These are phyloP conservation scores for Penicillium angulare DNA, from an alignment of 495 filamentous ascomycete genomes.

Conservation along the genomic window DNA sequence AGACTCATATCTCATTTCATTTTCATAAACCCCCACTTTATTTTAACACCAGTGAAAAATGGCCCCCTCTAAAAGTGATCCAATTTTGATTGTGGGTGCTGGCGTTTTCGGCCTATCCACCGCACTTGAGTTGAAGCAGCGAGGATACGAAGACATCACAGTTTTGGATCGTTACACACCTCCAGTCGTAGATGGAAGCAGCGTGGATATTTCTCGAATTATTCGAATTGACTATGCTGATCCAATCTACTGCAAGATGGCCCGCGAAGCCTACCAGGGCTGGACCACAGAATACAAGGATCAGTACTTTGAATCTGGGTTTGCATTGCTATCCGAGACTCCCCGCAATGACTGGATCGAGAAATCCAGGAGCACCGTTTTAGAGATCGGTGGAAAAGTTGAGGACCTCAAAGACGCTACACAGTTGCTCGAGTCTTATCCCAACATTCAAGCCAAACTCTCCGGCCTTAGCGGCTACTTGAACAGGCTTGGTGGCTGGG, in stretches of 20 bases:
- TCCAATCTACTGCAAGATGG: conserved; percentile 61
- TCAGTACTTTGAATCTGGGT: conserved; percentile 28
- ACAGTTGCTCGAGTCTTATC: conserved; percentile 19
- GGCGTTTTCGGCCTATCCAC: conserved; percentile 33
- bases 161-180: conserved; percentile 57
- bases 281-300: conserved; percentile 56
- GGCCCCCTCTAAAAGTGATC: conserved; percentile 24
- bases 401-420: conserved; percentile 26
- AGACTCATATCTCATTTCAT: background rate
- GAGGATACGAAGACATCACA: conserved; percentile 28
- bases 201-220: conserved; percentile 64
- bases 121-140: conserved; percentile 23
- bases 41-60: conserved; percentile 6
- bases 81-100: conserved; percentile 37
- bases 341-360: conserved; percentile 24
- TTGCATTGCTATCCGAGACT: conserved; percentile 27
- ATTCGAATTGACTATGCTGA: conserved; percentile 72
- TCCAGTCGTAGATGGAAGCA: conserved; percentile 56
- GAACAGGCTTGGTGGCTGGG: conserved; percentile 70
- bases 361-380: conserved; percentile 18
- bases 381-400: conserved; percentile 16
- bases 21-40: background rate
- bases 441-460: conserved; percentile 24
- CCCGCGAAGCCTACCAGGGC: conserved; percentile 54
- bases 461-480: conserved; percentile 56